Base-by-base conservation (phyloP, 1,139 yeast genomes). In the Pichia sp. region DNA sequence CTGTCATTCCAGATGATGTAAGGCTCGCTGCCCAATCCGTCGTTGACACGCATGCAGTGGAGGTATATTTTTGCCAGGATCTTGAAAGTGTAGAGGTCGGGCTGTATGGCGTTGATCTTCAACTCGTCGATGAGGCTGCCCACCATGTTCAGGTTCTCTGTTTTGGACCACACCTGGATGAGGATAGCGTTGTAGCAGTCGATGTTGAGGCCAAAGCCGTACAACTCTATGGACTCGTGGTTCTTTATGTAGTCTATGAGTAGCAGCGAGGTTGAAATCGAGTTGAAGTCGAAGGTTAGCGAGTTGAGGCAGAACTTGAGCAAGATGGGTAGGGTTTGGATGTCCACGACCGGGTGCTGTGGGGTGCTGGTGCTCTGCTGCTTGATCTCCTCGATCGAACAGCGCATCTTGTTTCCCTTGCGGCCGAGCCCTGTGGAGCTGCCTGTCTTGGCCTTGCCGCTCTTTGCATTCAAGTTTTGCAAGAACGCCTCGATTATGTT, bases 111-210 rank as follows among this genome's bases (percentile, higher is more conserved):
- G 51, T 67, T 69, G 43, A 61, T 56, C 13, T 58, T 51, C 52
- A 69, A 57, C 54, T 70, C 72, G 41, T 67, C 66, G 36, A 67
- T 54, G 5, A 68, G 42, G 3, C 47, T 47, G 2, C 58, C 54
- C 4, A 69, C 54, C 13, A 64, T 46, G n/a, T 60, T 59, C 3
- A 69, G 40, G 44, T 68, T 66, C 45, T 61, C 59, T 0, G 70
- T 62, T 38, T 62, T 60, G 0, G 57, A 54, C 72, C 72, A 70
- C 1, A 59, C 51, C 32, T 63, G 67, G 13, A 49, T 41, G 1
- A 70, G 31, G 5, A 69, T 32, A 2, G 63, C 48, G 53, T 68
- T 68, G 58, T 69, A 70, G 13, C 66, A 61, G 45, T 66, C 67
- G 13, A 62, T 63, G 47, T 66, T 64, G 51, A 69, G 60, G 3